Evolutionary conservation across 352 stramenopile species (phyloP).

Genomic region (Phytophthora hibernalis): DNA sequence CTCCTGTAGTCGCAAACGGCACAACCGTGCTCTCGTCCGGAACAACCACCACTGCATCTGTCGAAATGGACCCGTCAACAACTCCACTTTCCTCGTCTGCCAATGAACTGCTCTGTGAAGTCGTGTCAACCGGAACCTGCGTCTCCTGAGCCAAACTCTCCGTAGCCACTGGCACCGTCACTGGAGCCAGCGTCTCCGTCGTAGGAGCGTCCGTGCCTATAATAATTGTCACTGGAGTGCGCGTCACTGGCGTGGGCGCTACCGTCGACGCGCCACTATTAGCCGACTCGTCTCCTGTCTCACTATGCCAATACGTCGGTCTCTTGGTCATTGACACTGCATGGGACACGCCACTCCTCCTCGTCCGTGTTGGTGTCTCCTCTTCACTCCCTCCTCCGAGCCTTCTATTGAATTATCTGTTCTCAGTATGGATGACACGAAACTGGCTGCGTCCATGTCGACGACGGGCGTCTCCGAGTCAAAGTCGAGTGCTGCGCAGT

Average conservation of each 20-base stretch:
- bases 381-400: not conserved
- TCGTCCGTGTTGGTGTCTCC: not conserved
- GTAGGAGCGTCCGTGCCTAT: not conserved
- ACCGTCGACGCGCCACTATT: slow-evolving; percentile 18
- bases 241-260: slow-evolving; percentile 13
- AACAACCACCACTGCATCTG: slow-evolving; percentile 22
- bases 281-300: slow-evolving; percentile 16
- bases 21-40: slow-evolving; percentile 17
- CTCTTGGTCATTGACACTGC: slow-evolving; percentile 15
- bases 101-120: slow-evolving; percentile 11
- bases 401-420: slow-evolving; percentile 15
- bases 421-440: slow-evolving; percentile 21
- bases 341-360: not conserved
- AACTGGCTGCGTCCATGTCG: slow-evolving; percentile 13
- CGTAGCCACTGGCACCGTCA: slow-evolving; percentile 12
- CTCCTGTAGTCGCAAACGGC: slow-evolving; percentile 6
- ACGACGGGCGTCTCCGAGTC: no score
- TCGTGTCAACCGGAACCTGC: not conserved
- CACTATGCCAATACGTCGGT: not conserved
- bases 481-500: slow-evolving; percentile 19
- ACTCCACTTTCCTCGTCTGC: not conserved
- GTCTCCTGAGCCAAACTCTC: slow-evolving; percentile 1
- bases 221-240: not conserved
- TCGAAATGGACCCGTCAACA: slow-evolving; percentile 13
- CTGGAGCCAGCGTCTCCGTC: not conserved